A percentile compares a stretch with the other conserved stretches of the same genome.
Conservation (phyloP, 148 eudicot species). For the Pouteria glomerata region DNA sequence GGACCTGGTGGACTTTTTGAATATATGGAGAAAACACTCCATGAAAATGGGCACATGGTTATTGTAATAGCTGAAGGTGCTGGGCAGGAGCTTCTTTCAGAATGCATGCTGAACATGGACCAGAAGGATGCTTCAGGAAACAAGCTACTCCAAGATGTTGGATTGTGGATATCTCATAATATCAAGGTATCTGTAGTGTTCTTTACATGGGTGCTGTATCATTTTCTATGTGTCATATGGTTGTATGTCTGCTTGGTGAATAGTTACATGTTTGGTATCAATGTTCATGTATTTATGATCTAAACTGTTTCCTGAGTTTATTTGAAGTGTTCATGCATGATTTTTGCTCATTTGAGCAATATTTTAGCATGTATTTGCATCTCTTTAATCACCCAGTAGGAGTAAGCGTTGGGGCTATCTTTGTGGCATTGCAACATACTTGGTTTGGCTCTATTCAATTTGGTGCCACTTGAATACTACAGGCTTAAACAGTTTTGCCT, state of each 20-base stretch:
- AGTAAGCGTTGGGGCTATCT: background rate
- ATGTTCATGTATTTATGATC: background rate
- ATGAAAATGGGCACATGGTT: slow-evolving; percentile 42
- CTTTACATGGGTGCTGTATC: background rate
- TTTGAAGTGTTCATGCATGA: background rate
- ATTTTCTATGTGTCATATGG: background rate
- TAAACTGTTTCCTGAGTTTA: background rate
- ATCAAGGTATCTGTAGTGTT: slow-evolving; percentile 11
- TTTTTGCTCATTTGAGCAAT: background rate
- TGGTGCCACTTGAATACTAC: background rate
- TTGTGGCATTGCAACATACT: background rate
- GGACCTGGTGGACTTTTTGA: slow-evolving; percentile 42
- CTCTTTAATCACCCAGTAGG: background rate
- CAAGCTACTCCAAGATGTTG: slow-evolving; percentile 17
- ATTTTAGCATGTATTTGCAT: background rate
- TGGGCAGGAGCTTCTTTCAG: slow-evolving; percentile 34
- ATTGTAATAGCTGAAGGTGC: slow-evolving; percentile 49
- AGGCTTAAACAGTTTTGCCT: no score
- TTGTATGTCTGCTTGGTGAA: background rate
- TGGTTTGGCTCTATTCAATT: background rate
- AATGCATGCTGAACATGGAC: background rate
- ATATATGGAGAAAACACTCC: slow-evolving; percentile 37
- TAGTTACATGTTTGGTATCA: background rate
- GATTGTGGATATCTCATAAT: slow-evolving; percentile 17
- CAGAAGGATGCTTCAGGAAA: slow-evolving; percentile 16